These are phyloP conservation scores for Vitis hybrid DNA, from an alignment of 177 flowering plant genomes.

Conservation along the genomic window DNA sequence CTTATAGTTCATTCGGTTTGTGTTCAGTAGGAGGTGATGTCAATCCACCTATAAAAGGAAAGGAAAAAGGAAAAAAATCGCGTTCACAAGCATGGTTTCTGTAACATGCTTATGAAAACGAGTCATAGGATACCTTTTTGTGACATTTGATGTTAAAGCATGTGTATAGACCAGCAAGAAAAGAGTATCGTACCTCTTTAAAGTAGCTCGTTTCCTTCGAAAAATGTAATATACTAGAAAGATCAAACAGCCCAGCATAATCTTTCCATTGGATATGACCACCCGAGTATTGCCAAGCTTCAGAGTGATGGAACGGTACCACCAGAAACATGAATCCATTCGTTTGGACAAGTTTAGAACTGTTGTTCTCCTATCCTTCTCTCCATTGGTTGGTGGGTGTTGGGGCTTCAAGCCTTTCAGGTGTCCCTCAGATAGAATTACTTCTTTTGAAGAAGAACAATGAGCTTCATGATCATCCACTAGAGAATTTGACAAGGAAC, in stretches of 20 bases:
- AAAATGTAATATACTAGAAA: constrained; percentile 35
- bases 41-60: too few relatives aligned
- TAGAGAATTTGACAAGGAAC: constrained; percentile 6
- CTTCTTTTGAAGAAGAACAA: constrained; percentile 15
- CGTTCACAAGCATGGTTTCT: too few relatives aligned
- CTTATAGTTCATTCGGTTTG: too few relatives aligned
- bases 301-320: constrained; percentile 41
- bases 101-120: too few relatives aligned
- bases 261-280: constrained; percentile 38
- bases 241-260: constrained; percentile 37
- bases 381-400: constrained; percentile 6
- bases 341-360: constrained; percentile 27
- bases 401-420: constrained; percentile 10
- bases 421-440: constrained; percentile 16
- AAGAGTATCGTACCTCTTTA: constrained; percentile 41
- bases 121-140: neutral
- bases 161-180: constrained; percentile 6
- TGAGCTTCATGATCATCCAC: constrained; percentile 14
- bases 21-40: neutral
- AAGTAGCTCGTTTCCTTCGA: constrained; percentile 33
- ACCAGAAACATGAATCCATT: constrained; percentile 37
- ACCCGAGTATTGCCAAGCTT: constrained; percentile 40
- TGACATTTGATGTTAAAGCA: neutral
- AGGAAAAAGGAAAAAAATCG: too few relatives aligned
- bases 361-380: constrained; percentile 22